These are phyloP conservation scores for Withania somnifera DNA, from an alignment of 305 asterid species.

Conservation along the genomic window DNA sequence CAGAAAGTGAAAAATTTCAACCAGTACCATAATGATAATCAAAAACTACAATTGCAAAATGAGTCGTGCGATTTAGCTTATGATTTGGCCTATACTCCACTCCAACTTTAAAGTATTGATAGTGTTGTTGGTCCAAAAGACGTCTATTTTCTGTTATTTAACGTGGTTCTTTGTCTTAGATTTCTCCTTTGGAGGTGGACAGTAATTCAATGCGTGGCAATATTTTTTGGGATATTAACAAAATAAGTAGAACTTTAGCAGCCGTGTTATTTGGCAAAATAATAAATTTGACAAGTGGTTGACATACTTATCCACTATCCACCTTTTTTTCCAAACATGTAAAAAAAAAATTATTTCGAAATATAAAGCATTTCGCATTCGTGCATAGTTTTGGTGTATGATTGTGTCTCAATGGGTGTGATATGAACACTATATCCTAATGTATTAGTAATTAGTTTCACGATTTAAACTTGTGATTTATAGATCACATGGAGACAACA, in stretches of 20 bases:
- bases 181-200: not conserved
- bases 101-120: not conserved
- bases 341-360: too few species aligned
- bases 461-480: too few species aligned
- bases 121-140: not conserved
- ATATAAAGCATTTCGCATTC: not conserved
- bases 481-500: too few species aligned
- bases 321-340: not conserved
- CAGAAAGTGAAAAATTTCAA: too few species aligned
- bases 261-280: not conserved
- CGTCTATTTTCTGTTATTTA: not conserved
- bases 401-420: rapidly evolving
- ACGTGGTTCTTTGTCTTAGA: not conserved
- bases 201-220: not conserved
- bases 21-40: too few species aligned
- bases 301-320: not conserved
- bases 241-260: not conserved
- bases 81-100: too few species aligned
- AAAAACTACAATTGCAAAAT: too few species aligned
- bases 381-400: too few species aligned
- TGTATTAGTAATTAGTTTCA: not conserved
- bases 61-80: too few species aligned
- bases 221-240: not conserved
- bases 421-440: not conserved
- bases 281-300: not conserved